Evolutionary conservation across 345 rosid genomes (phyloP), one percentile per base, ranked within the genome.

Genomic region (Raphanus sativus): DNA sequence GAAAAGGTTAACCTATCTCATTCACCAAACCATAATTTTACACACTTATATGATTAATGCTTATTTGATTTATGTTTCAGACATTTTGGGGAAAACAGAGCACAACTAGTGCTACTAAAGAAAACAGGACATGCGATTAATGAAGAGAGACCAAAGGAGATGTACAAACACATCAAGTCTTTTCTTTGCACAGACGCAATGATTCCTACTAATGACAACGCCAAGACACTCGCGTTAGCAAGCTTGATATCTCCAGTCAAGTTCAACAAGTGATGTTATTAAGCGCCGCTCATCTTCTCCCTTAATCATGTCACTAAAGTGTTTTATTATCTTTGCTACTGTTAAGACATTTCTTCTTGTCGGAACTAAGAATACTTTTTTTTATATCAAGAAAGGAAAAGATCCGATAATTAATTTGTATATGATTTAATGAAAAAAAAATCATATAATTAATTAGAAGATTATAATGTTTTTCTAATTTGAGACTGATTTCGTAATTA

Each of bases 111-210:
- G 58, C 3, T 90, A 38, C 65, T 94, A 64, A 90, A 89, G 86
- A 88, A 90, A 63, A 90, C 82, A 17, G 96, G 96, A 40, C 98
- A 93, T 76, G 94, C 96, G 15, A 63, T 93, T 65, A 91, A 87
- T 63, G 82, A 78, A 70, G 98, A 93, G 89, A 87, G 69, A 79
- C 88, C 90, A 1, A 90, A 84, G 74, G 94, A 89, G 72, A 75
- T 90, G 79, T 79, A 55, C 79, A 90, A 85, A 81, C 88, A 79
- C 80, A 63, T 90, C 78, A 90, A 86, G 42, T 81, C 87, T 69
- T 94, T 90, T 86, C 91, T 94, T 17, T 56, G 76, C 13, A 86
- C 84, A 61, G 77, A 72, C 15, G 81, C 70, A 30, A 75, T 32
- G 67, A 17, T 67, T 58, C 42, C 62, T n/a, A 75, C 81, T 34